These are phyloP conservation scores for Phytophthora idaei DNA, from an alignment of 352 stramenopile species.

Conservation along the genomic window DNA sequence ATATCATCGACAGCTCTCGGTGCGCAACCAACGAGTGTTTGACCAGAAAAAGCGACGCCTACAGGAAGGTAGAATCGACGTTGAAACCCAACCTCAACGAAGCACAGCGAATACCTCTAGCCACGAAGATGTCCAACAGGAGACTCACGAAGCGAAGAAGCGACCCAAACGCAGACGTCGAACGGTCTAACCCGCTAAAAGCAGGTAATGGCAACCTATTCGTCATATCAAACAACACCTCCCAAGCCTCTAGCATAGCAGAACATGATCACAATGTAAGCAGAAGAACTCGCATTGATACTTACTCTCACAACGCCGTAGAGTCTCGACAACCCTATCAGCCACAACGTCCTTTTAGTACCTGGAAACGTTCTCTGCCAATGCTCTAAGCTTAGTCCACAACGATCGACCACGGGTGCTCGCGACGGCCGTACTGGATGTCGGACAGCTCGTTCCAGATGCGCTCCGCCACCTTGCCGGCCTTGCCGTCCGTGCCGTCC, in stretches of 20 bases:
- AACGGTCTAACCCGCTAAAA: slow-evolving; percentile 4
- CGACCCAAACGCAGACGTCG: slow-evolving; percentile 9
- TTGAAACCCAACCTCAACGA: neutral
- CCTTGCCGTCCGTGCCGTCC: slow-evolving; percentile 79
- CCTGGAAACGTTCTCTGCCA: slow-evolving; percentile 1
- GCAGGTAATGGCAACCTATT: neutral
- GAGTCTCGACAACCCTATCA: slow-evolving; percentile 17
- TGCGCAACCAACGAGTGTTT: slow-evolving; percentile 65
- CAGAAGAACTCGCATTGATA: slow-evolving; percentile 33
- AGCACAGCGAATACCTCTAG: neutral
- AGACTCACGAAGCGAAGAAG: neutral
- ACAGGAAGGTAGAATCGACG: neutral
- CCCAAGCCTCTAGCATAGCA: neutral
- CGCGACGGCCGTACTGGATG: slow-evolving; percentile 78
- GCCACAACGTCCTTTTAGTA: slow-evolving; percentile 2
- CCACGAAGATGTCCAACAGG: neutral
- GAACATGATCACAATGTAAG: slow-evolving; percentile 12
- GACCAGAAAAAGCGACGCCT: slow-evolving; percentile 51
- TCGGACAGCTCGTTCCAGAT: slow-evolving; percentile 91
- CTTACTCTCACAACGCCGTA: slow-evolving; percentile 28
- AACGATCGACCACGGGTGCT: slow-evolving; percentile 62
- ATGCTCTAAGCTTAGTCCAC: slow-evolving; percentile 42
- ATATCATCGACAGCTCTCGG: slow-evolving; percentile 59
- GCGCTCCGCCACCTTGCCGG: slow-evolving; percentile 86
- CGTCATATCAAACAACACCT: neutral